Evolutionary conservation across 257 asterid species (phyloP).

Genomic region (Solanum etuberosum): DNA sequence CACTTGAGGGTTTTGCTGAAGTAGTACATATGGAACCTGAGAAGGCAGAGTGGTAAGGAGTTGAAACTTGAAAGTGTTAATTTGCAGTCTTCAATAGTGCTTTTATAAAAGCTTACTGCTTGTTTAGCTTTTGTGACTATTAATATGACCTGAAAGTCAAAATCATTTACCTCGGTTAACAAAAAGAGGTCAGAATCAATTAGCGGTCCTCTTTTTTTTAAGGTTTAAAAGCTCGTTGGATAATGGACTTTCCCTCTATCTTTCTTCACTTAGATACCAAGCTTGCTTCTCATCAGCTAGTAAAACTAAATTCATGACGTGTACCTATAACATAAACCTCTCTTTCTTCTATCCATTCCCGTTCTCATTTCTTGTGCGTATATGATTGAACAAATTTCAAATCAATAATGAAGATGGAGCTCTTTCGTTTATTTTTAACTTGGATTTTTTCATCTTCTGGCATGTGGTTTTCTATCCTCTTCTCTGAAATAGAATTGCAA

Average conservation of each 20-base stretch:
- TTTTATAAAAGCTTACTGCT: not conserved
- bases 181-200: not conserved
- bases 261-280: not conserved
- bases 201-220: not conserved
- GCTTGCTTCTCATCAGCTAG: not conserved
- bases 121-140: not conserved
- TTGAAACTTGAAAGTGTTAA: not conserved
- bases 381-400: not conserved
- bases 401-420: not conserved
- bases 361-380: not conserved
- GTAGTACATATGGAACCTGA: constrained; percentile 91
- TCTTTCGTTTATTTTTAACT: not conserved
- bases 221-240: not conserved
- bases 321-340: not conserved
- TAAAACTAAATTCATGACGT: not conserved
- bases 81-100: not conserved
- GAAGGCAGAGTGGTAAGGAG: constrained; percentile 83
- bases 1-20: constrained; percentile 86
- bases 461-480: not conserved
- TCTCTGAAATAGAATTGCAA: not conserved
- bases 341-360: not conserved
- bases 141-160: not conserved
- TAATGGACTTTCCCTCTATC: not conserved
- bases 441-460: not conserved
- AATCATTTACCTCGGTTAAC: not conserved